These are phyloP conservation scores for Aspergillus spinulosporus DNA, from an alignment of 2,329 filamentous ascomycete species.

Conservation along the genomic window DNA sequence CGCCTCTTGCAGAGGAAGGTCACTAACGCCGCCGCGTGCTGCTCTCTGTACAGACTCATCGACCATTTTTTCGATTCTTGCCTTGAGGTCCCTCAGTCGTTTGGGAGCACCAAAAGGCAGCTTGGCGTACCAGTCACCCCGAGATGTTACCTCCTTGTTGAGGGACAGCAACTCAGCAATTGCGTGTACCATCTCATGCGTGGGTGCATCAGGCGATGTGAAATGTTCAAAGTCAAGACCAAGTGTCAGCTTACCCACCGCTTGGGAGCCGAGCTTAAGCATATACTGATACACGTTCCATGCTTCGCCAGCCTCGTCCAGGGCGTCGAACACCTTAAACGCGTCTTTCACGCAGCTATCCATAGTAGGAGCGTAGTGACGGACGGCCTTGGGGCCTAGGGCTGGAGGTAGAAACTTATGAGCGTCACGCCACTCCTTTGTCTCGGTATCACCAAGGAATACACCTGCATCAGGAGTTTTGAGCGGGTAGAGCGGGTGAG, in stretches of 20 bases:
- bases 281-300: conserved; percentile 55
- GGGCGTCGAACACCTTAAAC: conserved; percentile 49
- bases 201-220: conserved; percentile 43
- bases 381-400: conserved; percentile 60
- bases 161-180: conserved; percentile 56
- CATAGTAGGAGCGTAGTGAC: conserved; percentile 62
- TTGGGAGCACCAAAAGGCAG: conserved; percentile 61
- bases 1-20: conserved; percentile 45
- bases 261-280: conserved; percentile 49
- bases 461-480: conserved; percentile 32
- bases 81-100: conserved; percentile 33
- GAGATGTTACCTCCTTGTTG: conserved; percentile 60
- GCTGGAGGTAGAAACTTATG: conserved; percentile 65
- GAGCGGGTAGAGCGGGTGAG: conserved; percentile 33
- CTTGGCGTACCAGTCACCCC: conserved; percentile 57
- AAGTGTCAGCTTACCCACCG: conserved; percentile 48
- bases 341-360: conserved; percentile 55
- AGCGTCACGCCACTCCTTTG: conserved; percentile 40
- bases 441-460: conserved; percentile 39
- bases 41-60: conserved; percentile 26
- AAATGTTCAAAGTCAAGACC: conserved; percentile 51
- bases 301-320: conserved; percentile 47
- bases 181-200: conserved; percentile 53
- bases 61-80: conserved; percentile 24
- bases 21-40: conserved; percentile 25